Evolutionary conservation across 305 asterid species (phyloP).

Genomic region (Fraxinus velutina): DNA sequence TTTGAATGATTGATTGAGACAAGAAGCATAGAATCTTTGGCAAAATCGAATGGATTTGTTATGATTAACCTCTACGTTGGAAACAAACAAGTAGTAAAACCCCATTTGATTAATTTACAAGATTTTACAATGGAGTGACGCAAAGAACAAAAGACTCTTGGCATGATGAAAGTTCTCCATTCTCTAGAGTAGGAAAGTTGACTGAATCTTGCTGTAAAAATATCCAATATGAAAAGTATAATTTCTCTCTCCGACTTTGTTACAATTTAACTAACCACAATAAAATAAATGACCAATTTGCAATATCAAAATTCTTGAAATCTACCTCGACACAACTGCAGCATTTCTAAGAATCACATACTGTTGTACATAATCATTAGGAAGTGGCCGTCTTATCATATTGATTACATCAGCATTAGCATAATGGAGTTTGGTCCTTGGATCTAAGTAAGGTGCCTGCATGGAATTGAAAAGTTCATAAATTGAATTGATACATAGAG

Average conservation of each 20-base stretch:
- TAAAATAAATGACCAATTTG: not conserved
- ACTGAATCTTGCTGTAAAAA: not conserved
- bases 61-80: not conserved
- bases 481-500: not conserved
- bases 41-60: not conserved
- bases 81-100: not conserved
- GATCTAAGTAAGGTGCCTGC: constrained; percentile 91
- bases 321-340: constrained; percentile 72
- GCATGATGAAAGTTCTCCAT: not conserved
- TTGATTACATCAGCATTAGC: constrained; percentile 80
- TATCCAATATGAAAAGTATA: not conserved
- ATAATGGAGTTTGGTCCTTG: constrained; percentile 85
- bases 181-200: not conserved
- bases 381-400: constrained; percentile 61
- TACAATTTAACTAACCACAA: not conserved
- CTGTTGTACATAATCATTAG: constrained; percentile 78
- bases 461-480: not conserved
- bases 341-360: constrained; percentile 90
- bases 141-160: not conserved
- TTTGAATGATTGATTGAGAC: not conserved
- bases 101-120: not conserved
- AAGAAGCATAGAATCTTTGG: not conserved
- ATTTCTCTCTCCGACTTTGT: no score
- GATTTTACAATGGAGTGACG: not conserved
- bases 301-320: not conserved